Base-by-base conservation (phyloP, 2,329 filamentous ascomycete genomes). In the Xylariaceae sp. region DNA sequence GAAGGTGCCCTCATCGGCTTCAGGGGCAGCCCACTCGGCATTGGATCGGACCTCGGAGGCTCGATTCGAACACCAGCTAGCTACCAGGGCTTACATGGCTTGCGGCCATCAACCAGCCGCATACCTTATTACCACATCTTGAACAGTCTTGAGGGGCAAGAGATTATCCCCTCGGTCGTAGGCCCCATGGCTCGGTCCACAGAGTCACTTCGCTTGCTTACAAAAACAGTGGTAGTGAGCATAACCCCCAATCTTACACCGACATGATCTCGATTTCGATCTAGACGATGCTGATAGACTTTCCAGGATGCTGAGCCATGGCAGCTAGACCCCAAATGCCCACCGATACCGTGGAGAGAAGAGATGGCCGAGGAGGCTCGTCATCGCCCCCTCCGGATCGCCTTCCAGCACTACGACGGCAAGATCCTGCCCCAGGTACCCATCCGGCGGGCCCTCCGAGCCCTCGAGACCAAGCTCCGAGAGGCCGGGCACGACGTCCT, bases 1-100 rank as follows among this genome's bases (percentile, higher is more conserved):
- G 36, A 38, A 17, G 36, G 19, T 7, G 36, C 36, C n/a, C 36
- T 38, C 9, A 38, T 38, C 36, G 36, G 36, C 7, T 38, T 38
- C 24, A 26, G 22, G 13, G 36, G 36, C 7, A 38, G 36, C 36
- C 36, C 36, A 8, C 19, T 38, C n/a, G 36, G 36, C 12, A 22
- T 38, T 6, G 36, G 36, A 6, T 28, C 19, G n/a, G 36, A 38
- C 16, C 36, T 38, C 9, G 36, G 19, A 9, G 36, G 36, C 19
- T 38, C 36, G 7, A 38, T 38, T 17, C 15, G 36, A 9, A 38
- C 36, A 12, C 36, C 36, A 15, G 8, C 9, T 24, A 6, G 9
- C 8, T 38, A 38, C 24, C 18, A 38, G 12, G 36, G 36, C 13
- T 16, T 38, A 7, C 16, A 28, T 29, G 18, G 19, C 6, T 16